Evolutionary conservation across 805 yeast species (phyloP).

Genomic region (Wickerhamomyces ciferrii): DNA sequence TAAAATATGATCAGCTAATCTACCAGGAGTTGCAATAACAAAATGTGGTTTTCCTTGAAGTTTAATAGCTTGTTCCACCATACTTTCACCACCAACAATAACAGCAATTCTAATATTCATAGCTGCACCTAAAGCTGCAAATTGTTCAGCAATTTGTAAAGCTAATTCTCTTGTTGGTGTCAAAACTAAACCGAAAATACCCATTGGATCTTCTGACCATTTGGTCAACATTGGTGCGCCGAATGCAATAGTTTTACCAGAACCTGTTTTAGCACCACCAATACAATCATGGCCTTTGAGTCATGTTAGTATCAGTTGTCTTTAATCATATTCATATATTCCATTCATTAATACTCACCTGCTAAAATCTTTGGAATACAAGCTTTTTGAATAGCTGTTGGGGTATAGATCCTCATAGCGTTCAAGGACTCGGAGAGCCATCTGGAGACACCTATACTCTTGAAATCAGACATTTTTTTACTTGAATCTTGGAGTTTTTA

Average conservation of each 20-base stretch:
- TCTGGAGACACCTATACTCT: conserved; percentile 67
- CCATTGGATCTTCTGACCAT: conserved; percentile 95
- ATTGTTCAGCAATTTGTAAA: conserved; percentile 94
- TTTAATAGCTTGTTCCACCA: conserved; percentile 80
- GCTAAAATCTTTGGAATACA: conserved; percentile 83
- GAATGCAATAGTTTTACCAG: conserved; percentile 96
- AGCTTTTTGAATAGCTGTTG: conserved; percentile 82
- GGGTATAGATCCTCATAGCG: conserved; percentile 77
- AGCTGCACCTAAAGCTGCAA: conserved; percentile 83
- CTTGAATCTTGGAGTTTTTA: background rate
- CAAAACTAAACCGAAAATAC: conserved; percentile 81
- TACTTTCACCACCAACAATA: conserved; percentile 93
- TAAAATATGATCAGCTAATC: conserved; percentile 87
- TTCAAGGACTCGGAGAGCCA: conserved; percentile 82
- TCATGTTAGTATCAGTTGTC: background rate
- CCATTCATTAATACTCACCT: conserved; percentile 36
- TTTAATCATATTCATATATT: too few relatives aligned
- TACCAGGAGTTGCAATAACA: conserved; percentile 95
- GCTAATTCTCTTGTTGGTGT: conserved; percentile 96
- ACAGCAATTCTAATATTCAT: conserved; percentile 82
- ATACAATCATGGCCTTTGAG: conserved; percentile 70
- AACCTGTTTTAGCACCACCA: conserved; percentile 98
- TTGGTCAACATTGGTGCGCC: conserved; percentile 94
- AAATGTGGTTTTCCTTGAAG: conserved; percentile 86
- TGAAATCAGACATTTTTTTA: conserved; percentile 31